Percentiles rank a stretch among this genome's conserved stretches.
Evolutionary conservation across 108 stramenopile genomes (phyloP).

Genomic region (Skeletonema tropicum): DNA sequence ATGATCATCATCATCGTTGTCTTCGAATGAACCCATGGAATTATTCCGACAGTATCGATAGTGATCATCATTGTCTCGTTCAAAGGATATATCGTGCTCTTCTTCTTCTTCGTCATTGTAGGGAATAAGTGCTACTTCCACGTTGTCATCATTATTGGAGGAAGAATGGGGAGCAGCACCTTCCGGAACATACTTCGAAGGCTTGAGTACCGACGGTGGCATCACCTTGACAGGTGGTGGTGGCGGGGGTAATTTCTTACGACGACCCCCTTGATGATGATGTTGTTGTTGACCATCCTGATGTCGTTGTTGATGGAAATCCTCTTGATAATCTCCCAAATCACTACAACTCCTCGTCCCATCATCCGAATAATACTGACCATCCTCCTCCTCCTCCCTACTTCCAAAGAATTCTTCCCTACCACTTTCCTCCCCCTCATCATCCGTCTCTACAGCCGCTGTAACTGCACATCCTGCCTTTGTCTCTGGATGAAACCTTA

Average conservation of each 20-base stretch:
- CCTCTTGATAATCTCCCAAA: background rate
- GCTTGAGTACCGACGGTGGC: background rate
- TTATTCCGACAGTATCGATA: background rate
- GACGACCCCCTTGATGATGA: background rate
- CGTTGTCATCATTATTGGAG: background rate
- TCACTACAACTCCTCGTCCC: background rate
- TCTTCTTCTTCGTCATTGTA: background rate
- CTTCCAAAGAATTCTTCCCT: background rate
- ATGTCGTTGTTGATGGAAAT: too few relatives aligned
- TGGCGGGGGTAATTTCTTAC: background rate
- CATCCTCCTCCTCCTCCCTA: background rate
- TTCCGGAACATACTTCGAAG: background rate
- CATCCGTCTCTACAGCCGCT: background rate
- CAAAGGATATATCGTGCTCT: background rate
- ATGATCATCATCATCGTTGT: background rate
- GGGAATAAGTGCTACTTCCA: background rate
- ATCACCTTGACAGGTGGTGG: background rate
- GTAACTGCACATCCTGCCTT: background rate
- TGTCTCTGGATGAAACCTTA: slow-evolving; percentile 33
- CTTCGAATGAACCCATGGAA: background rate
- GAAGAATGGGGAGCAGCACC: background rate
- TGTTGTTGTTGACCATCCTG: background rate
- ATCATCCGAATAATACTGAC: background rate
- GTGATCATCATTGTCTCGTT: background rate
- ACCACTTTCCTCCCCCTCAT: background rate